Base-by-base conservation (phyloP, 2,329 filamentous ascomycete genomes). In the Calonectria pauciramosa region DNA sequence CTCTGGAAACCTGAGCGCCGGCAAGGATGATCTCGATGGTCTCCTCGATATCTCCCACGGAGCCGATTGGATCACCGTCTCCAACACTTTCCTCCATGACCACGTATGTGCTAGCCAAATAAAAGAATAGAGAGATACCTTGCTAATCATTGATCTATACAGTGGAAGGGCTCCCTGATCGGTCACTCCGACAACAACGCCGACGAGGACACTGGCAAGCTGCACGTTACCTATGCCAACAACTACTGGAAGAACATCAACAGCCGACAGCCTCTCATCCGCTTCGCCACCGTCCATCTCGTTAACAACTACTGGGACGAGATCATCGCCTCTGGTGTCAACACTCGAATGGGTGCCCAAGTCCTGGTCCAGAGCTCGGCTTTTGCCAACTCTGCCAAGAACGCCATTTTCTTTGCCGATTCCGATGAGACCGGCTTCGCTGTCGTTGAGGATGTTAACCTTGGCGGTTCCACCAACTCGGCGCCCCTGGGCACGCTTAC, bases 1-100 rank as follows among this genome's bases (percentile, higher is more conserved):
- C 1, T 91, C 89, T 2, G 91, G 90, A n/a, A 89, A 93, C 83
- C 79, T 83, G 47, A 86, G 89, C 79, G 86, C 89, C 79, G 91
- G 88, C 34, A 94, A 94, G 85, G 92, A 94, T 84, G 93, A 91
- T 83, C 94, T 94, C 80, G 93, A 94, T 72, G 92, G 93, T 26
- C 89, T 94, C 3, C 84, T 92, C 52, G 93, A 94, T 76, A 86
- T 89, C 59, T 93, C 90, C 38, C 92, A 93, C 82, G 93, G 87
- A 60, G 86, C 89, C 23, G 91, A 94, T 84, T 94, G 86, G 81
- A 82, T 93, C 60, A 93, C 89, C 49, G 82, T 90, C 72, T 84
- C 79, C 14, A 80, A 80, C 77, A 81, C 79, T 16, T 81, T 72
- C 66, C 76, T 81, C 75, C 80, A 81, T 78, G 74, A 86, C 81